A percentile compares a stretch with the other conserved stretches of the same genome.
Conservation (phyloP, 1,284 basidiomycete species). For the Rhodotorula sp. region DNA sequence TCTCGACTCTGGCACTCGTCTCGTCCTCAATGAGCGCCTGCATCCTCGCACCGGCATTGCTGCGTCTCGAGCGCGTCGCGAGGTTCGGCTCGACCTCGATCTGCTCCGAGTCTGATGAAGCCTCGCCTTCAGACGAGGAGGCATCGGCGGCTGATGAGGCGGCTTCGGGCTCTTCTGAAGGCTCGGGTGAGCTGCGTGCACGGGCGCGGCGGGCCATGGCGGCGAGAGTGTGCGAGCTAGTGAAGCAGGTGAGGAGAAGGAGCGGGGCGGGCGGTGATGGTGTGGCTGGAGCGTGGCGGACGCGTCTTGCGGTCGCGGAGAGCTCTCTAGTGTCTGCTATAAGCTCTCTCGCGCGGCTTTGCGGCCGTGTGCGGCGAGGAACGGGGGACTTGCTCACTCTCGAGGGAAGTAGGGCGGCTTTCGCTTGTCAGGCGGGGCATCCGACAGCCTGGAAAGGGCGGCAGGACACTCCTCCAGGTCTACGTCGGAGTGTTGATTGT, state of each 20-base stretch:
- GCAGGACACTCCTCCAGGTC: too few relatives aligned
- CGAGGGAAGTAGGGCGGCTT: too few relatives aligned
- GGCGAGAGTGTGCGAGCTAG: background rate
- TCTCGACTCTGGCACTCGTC: conserved; percentile 52
- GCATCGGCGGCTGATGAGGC: conserved; percentile 5
- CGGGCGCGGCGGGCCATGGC: background rate
- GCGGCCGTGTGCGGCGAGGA: too few relatives aligned
- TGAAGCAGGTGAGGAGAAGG: background rate
- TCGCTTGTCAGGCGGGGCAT: too few relatives aligned
- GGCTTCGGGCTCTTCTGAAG: background rate
- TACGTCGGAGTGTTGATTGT: too few relatives aligned
- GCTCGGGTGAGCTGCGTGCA: background rate
- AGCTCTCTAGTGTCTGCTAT: too few relatives aligned
- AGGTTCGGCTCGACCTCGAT: conserved; percentile 29
- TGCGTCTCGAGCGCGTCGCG: conserved; percentile 14
- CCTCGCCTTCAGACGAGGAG: conserved; percentile 5
- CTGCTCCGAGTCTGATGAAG: conserved; percentile 13
- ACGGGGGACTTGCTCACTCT: too few relatives aligned
- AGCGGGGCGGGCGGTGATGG: background rate
- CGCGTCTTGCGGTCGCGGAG: too few relatives aligned
- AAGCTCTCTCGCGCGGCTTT: too few relatives aligned
- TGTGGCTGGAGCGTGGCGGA: too few relatives aligned
- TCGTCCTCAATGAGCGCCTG: conserved; percentile 41
- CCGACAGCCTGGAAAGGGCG: too few relatives aligned
- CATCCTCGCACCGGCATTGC: conserved; percentile 41